Evolutionary conservation across 768 basidiomycete genomes (phyloP), one percentile per base, ranked within the genome.

Genomic region (Lactarius akahatsu): DNA sequence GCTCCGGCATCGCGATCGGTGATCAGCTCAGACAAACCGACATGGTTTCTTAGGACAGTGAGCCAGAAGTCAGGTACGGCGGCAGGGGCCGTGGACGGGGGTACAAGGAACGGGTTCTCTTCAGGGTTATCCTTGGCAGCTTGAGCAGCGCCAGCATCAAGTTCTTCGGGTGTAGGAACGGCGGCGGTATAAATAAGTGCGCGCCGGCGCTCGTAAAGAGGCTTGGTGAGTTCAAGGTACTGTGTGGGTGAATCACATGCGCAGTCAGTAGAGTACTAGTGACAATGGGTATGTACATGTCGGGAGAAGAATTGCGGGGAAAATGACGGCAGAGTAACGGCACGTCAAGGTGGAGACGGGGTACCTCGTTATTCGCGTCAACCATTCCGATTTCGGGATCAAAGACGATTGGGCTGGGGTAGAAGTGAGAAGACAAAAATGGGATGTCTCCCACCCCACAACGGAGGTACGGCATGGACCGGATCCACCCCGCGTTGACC

Each of bases 21-120:
- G 80, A 98, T 93, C 74, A 95, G 82, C 23, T 96, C 94, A 52
- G 84, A 82, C 63, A 98, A 82, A 59, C 86, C 92, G 62, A 90
- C 77, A 76, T 98, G 95, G 78, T 97, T 98, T 70, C 91, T 87
- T 62, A 98, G 83, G 3, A 95, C 94, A 1, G 97, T 98, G 72
- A 97, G 87, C 96, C 96, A 99, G 84, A 99, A 99, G 73, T 96
- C 90, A 60, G 96, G 93, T 71, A 99, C 92, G 61, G 88, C 83
- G 43, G 76, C 71, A 56, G 77, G 74, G 64, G 64, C 70, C 62
- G 73, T 74, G 9, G 73, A 72, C 26, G 69, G 36, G 57, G 72
- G 72, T 45, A 71, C 70, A 26, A 71, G 65, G 32, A 93, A 81
- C 23, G 85, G 81, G 32, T 79, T 80, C 77, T 90, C 89, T 0